phyloP scores from a whole-genome alignment of 2,329 filamentous ascomycete genomes.

The Furcasterigmium furcatum region DNA sequence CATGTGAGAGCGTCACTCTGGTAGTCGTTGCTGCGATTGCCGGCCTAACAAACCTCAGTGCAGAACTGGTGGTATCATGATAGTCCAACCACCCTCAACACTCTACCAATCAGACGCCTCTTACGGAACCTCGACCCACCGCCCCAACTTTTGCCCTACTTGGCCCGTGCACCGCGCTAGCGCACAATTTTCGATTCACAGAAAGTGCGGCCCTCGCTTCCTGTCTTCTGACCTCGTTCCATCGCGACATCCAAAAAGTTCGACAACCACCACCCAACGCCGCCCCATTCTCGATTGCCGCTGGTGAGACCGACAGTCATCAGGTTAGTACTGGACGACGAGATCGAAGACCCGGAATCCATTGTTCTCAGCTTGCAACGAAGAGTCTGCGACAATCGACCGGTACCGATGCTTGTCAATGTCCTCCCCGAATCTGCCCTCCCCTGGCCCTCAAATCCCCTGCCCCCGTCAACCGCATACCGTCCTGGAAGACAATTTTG shows the following conservation, averaged over 20 bases:
- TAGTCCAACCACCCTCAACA: no score
- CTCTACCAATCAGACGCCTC: no score
- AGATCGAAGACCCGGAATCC: not conserved
- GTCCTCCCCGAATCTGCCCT: not conserved
- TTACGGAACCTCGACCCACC: no score
- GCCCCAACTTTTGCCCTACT: conserved; percentile 2
- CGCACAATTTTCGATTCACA: not conserved
- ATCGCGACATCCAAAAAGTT: conserved; percentile 7
- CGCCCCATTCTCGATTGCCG: conserved; percentile 31
- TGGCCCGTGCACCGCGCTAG: conserved; percentile 2
- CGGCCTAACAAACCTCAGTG: no score
- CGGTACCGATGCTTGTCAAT: not conserved
- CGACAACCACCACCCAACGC: conserved; percentile 2
- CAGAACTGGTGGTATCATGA: no score
- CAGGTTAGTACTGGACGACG: conserved; percentile 37
- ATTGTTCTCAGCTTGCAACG: not conserved
- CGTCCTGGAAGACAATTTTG: conserved; percentile 1
- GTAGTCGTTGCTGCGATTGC: no score
- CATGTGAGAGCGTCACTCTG: no score
- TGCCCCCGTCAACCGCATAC: not conserved
- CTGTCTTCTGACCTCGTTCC: not conserved
- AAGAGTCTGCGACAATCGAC: not conserved
- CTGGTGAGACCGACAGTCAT: conserved; percentile 44
- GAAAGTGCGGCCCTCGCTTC: conserved; percentile 1
- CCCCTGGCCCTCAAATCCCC: not conserved